Base-by-base conservation (phyloP, 1,139 yeast species). In the Maudiozyma humilis region DNA sequence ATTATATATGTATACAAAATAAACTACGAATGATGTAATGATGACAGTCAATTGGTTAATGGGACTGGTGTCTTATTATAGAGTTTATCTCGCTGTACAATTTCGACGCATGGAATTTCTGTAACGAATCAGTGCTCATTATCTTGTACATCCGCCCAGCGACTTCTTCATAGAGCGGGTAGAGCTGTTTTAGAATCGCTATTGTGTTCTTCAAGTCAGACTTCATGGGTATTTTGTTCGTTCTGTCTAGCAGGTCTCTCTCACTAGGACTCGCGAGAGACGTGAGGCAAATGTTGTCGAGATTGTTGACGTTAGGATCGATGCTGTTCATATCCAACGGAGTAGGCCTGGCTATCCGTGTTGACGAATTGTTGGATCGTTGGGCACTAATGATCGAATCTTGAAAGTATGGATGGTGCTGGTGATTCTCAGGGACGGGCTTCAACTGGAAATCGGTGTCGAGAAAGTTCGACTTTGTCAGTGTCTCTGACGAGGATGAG, bases 61-160 rank as follows among this genome's bases (percentile, higher is more conserved):
- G 19, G 14, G 25, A 17, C 23, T 36, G 14, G 10, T 27, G 16
- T 39, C 42, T 45, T 46, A 38, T 32, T 13, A 45, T 18, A 8
- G 43, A 1, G 17, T 31, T 10, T 7, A 60, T 60, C 30, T 66
- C 66, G 33, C 51, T 56, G 44, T 65, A 68, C 4, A 65, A 54
- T 4, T 63, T 64, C 0, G 78, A 72, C 14, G 62, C 65, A 32
- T 82, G 52, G 53, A 85, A 85, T 60, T 83, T 83, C 1, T 85
- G 85, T 41, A 82, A 68, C 12, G 93, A 82, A 62, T 85, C 95
- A 32, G 64, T 71, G 53, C 80, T 83, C 84, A 86, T 79, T 61
- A 85, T 64, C 36, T 68, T 66, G 52, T 72, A 74, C 39, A 82
- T 72, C 40, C 73, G 73, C n/a, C 52, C 45, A 10, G 67, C 66